Base-by-base conservation (phyloP, 441 rosid species). In the Arabidopsis lyrata region DNA sequence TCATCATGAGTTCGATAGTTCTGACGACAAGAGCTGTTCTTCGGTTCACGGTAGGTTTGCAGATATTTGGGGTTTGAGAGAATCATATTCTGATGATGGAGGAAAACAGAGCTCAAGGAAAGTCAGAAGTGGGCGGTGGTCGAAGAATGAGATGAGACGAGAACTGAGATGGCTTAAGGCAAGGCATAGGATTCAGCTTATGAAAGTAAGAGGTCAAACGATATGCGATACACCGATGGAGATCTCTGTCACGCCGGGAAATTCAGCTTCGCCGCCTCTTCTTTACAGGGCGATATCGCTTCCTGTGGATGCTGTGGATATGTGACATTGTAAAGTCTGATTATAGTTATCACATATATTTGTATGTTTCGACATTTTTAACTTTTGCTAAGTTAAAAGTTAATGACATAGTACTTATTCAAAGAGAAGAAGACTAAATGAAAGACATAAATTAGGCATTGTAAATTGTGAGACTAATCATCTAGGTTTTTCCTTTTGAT, bases 121-220 rank as follows among this genome's bases (percentile, higher is more conserved):
- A 52, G 42, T 73, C 0, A 73, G 45, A 66, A 55, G 49, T 8
- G 77, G 22, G 15, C 53, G 55, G 70, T 69, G 75, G 50, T 69
- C 76, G 5, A 94, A 86, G 83, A 87, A 88, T 61, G 95, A 88
- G 72, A 86, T 86, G 18, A 83, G 86, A 79, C 85, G 77, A 74
- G 91, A 94, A 53, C 60, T 86, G 36, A 91, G 96, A 77, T 94
- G 97, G 97, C 90, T 88, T 8, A 94, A 94, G 81, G 97, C 95
- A 14, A 91, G 88, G 49, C 87, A 86, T 68, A 86, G 74, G 73
- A 80, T 85, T 81, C 93, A 88, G 80, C 57, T 90, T 58, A 79
- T 88, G 75, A 87, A 79, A 66, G 79, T 83, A 5, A 83, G 68
- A 82, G 91, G 86, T 70, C 81, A 83, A 47, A 47, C 70, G 72